These are phyloP conservation scores for Ballota nigra DNA, from an alignment of 257 asterid species.

Conservation along the genomic window DNA sequence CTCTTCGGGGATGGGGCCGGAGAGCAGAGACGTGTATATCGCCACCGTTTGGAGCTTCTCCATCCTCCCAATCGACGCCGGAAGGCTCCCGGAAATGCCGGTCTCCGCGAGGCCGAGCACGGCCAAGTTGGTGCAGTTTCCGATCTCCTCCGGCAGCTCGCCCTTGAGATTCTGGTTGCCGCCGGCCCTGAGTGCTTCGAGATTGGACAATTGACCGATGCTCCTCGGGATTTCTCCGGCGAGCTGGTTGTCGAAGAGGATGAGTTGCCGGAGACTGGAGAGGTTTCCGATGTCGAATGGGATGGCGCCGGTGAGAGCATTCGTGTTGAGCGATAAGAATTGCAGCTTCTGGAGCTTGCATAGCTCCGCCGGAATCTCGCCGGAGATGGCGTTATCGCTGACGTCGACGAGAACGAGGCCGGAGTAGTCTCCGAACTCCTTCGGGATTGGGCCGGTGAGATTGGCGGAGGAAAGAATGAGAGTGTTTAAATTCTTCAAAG, in stretches of 20 bases:
- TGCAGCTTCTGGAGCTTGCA: slow-evolving; percentile 58
- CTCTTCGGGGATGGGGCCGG: slow-evolving; percentile 90
- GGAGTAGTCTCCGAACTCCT: slow-evolving; percentile 61
- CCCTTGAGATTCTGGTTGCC: slow-evolving; percentile 88
- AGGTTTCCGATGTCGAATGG: slow-evolving; percentile 68
- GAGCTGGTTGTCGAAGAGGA: slow-evolving; percentile 79
- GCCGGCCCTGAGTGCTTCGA: slow-evolving; percentile 74
- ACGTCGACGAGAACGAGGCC: slow-evolving; percentile 52
- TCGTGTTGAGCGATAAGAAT: slow-evolving; percentile 49
- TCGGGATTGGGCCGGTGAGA: slow-evolving; percentile 77
- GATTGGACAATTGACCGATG: slow-evolving; percentile 57
- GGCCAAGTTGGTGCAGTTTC: slow-evolving; percentile 66
- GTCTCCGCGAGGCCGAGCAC: slow-evolving; percentile 86
- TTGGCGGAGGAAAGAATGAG: slow-evolving; percentile 73
- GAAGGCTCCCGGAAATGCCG: slow-evolving; percentile 70
- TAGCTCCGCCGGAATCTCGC: slow-evolving; percentile 69
- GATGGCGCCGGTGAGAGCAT: slow-evolving; percentile 55
- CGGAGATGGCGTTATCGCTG: slow-evolving; percentile 68
- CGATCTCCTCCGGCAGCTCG: slow-evolving; percentile 67
- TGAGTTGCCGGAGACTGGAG: slow-evolving; percentile 42
- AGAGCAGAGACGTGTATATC: slow-evolving; percentile 63
- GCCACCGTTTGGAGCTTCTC: slow-evolving; percentile 76
- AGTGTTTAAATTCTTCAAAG: slow-evolving; percentile 50
- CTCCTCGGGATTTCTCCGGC: slow-evolving; percentile 71
- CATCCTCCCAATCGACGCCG: slow-evolving; percentile 67